Evolutionary conservation across 805 yeast species (phyloP), one percentile per base, ranked within the genome.

Genomic region (Candida lessepsii): DNA sequence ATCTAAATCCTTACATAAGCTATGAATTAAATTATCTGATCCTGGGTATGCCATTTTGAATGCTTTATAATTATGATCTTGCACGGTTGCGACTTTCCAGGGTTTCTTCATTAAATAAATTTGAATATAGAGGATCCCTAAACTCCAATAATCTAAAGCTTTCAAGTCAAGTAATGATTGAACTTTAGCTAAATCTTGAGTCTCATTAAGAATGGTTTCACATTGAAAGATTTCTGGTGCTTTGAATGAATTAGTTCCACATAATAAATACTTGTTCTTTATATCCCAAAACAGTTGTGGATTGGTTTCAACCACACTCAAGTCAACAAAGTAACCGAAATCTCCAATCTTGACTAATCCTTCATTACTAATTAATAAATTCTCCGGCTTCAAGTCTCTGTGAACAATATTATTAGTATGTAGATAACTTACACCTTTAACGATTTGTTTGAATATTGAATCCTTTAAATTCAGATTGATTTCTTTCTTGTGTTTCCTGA

Each of bases 321-420:
- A 49, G 47, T 71, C 63, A 10, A 74, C 40, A 10, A 76, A 69
- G 56, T 70, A 75, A 2, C 81, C 80, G 49, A 77, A 77, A 50
- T 77, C 82, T 16, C 68, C 58, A 31, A 75, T 60, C 37, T 71
- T 68, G 27, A 76, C 56, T 9, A 54, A 55, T 3, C 82, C 82
- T 10, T 57, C 48, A 8, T 50, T 52, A 48, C 70, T 78, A 30
- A 76, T 66, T 16, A 77, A 52, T 30, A 71, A 63, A 52, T 77
- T 77, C 44, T 76, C 81, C 2, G 81, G 81, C 48, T 76, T 76
- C 32, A 76, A 55, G 46, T 76, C 82, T 17, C 81, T 48, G 49
- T 76, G 82, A 7, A 63, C 72, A 3, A 77, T 66, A 10, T 58
- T 54, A 11, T 61, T 55, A 6, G 55, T 44, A 50, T 77, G 82